Conservation (phyloP, 1,284 basidiomycete species). For the Rhodotorula sp. region DNA sequence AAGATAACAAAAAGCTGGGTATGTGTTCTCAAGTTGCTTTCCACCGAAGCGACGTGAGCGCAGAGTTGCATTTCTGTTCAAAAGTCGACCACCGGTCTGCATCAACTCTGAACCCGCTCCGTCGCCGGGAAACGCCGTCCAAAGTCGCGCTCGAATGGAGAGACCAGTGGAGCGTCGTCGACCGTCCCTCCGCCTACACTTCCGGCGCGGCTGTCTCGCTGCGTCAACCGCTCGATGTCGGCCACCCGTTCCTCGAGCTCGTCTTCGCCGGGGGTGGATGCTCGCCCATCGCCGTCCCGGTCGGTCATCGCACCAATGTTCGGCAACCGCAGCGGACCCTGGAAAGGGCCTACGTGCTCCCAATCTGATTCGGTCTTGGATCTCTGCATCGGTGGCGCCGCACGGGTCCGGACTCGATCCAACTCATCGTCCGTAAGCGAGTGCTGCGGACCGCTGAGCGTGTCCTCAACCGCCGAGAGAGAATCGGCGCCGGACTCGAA, state of each 20-base stretch:
- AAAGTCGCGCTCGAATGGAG: too few relatives aligned
- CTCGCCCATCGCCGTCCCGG: neutral
- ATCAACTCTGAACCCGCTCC: neutral
- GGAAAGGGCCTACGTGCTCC: neutral
- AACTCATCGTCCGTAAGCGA: constrained; percentile 38
- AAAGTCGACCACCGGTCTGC: too few relatives aligned
- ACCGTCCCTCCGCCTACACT: too few relatives aligned
- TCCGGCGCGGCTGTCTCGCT: too few relatives aligned
- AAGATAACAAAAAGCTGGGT: too few relatives aligned
- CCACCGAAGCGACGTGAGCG: too few relatives aligned
- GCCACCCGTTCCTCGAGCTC: constrained; percentile 18
- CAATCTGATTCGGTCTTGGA: constrained; percentile 25
- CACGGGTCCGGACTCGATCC: constrained; percentile 24
- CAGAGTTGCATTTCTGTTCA: too few relatives aligned
- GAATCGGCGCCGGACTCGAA: constrained; percentile 35
- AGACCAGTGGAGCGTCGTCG: too few relatives aligned
- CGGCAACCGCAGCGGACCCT: neutral
- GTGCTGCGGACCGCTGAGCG: neutral
- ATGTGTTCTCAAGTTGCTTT: too few relatives aligned
- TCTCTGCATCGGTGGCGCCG: constrained; percentile 36
- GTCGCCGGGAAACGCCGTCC: neutral
- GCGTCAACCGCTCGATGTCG: neutral
- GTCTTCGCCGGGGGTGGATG: constrained; percentile 15
- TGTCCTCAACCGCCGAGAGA: constrained; percentile 6
- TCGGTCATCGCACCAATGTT: too few relatives aligned